Evolutionary conservation across 2,329 filamentous ascomycete genomes (phyloP).

Genomic region (Colletotrichum limetticola): DNA sequence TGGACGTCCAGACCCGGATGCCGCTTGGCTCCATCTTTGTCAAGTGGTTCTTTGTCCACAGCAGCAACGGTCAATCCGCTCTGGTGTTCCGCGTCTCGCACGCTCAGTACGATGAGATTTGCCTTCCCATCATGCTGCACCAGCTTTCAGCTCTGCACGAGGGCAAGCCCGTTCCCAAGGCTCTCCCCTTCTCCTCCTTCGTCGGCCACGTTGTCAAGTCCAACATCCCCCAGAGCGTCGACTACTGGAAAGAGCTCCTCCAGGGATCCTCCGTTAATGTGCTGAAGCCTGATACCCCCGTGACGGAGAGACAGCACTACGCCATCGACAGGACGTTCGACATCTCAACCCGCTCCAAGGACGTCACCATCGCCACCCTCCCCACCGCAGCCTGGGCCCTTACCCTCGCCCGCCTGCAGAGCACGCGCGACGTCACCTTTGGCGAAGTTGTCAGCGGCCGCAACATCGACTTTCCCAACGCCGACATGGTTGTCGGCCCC

Average conservation of each 20-base stretch:
- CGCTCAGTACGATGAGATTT: constrained; percentile 77
- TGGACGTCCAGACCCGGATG: constrained; percentile 66
- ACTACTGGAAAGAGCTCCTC: constrained; percentile 71
- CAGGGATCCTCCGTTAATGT: constrained; percentile 60
- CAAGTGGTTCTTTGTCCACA: constrained; percentile 65
- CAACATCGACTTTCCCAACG: constrained; percentile 65
- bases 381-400: constrained; percentile 76
- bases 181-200: constrained; percentile 58
- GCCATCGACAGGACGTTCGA: constrained; percentile 55
- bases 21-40: constrained; percentile 69
- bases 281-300: constrained; percentile 50
- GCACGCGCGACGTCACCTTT: constrained; percentile 68
- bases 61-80: constrained; percentile 45
- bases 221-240: constrained; percentile 59
- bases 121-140: constrained; percentile 68
- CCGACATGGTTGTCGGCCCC: constrained; percentile 70
- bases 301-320: constrained; percentile 50
- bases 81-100: constrained; percentile 74
- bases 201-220: constrained; percentile 54
- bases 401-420: constrained; percentile 65
- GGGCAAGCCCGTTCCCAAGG: constrained; percentile 41
- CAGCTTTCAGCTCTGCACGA: constrained; percentile 67
- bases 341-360: constrained; percentile 59
- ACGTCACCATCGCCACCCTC: constrained; percentile 71
- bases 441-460: constrained; percentile 75